Conservation (phyloP, 1,284 basidiomycete species). For the Heterobasidion occidentale region DNA sequence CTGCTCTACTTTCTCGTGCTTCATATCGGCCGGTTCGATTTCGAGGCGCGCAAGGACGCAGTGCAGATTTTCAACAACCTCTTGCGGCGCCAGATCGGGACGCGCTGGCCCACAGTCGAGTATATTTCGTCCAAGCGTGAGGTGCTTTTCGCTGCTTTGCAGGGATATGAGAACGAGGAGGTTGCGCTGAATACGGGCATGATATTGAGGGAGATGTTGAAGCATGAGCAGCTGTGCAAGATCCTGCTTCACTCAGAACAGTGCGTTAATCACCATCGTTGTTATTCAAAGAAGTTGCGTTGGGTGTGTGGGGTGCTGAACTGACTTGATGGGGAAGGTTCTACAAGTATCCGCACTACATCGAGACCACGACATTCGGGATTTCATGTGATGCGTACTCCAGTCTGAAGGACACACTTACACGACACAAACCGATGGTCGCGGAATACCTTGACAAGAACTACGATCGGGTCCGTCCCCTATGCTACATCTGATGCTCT, state of each 20-base stretch:
- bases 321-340: constrained; percentile 59
- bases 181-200: constrained; percentile 97
- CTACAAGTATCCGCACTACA: constrained; percentile 94
- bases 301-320: background rate
- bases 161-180: constrained; percentile 91
- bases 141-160: constrained; percentile 83
- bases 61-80: constrained; percentile 96
- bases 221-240: constrained; percentile 88
- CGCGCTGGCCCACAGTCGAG: constrained; percentile 91
- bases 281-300: background rate
- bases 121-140: constrained; percentile 83
- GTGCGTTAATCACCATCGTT: constrained; percentile 40
- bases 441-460: constrained; percentile 94
- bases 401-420: constrained; percentile 94
- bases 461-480: constrained; percentile 76
- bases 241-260: constrained; percentile 89
- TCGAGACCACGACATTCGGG: constrained; percentile 96
- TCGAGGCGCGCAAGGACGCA: constrained; percentile 95
- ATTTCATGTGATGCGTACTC: constrained; percentile 97
- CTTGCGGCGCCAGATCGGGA: constrained; percentile 90
- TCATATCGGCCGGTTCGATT: constrained; percentile 86
- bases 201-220: constrained; percentile 95
- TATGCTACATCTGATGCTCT: background rate
- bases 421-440: constrained; percentile 95
- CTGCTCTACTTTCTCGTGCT: constrained; percentile 78